Evolutionary conservation across 176 grass and related monocot genomes (phyloP), one percentile per base, ranked within the genome.

Genomic region (Oryza rufipogon): DNA sequence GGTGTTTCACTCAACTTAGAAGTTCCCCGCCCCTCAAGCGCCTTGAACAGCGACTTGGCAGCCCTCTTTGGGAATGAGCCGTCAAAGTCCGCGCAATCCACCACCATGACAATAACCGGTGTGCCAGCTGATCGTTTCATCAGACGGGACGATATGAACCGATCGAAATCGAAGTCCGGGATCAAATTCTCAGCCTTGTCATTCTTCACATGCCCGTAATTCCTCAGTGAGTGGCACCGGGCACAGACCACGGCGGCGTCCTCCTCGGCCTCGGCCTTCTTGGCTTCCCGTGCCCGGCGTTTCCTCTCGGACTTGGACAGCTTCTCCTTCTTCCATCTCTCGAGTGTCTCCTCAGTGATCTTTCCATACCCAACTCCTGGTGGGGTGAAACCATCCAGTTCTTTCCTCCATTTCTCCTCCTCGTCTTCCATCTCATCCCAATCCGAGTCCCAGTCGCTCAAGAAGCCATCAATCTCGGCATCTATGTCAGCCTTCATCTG

Each of bases 131-230:
- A 76, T 10, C 85, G 81, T 73, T 88, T 98, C 91, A 95, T 93
- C 85, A 98, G 65, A 46, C 92, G 89, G 52, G 89, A 91, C 0
- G 92, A 91, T 56, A 98, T 95, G 80, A 95, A 83, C n/a, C 91
- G 80, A 52, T 95, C 92, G 2, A 98, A 98, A 82, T 98, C 96
- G 25, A 98, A 98, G 71, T 98, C 96, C 0, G 96, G 96, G 61
- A 98, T 98, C 68, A 98, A 81, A 73, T 98, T 98, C 52, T 98
- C 96, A 0, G 73, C 92, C 22, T 87, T 91, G 54, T 94, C 74
- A n/a, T 98, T 98, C 88, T 95, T 98, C 41, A 98, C 93, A 78
- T 91, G 86, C 41, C 96, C 96, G 2, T 93, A 93, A 64, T 98
- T 95, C 86, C 96, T 89, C 80, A 98, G 80, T 0, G 96, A 98